Evolutionary conservation across 257 asterid species (phyloP), one percentile per base, ranked within the genome.

Genomic region (Przewalskia tangutica): DNA sequence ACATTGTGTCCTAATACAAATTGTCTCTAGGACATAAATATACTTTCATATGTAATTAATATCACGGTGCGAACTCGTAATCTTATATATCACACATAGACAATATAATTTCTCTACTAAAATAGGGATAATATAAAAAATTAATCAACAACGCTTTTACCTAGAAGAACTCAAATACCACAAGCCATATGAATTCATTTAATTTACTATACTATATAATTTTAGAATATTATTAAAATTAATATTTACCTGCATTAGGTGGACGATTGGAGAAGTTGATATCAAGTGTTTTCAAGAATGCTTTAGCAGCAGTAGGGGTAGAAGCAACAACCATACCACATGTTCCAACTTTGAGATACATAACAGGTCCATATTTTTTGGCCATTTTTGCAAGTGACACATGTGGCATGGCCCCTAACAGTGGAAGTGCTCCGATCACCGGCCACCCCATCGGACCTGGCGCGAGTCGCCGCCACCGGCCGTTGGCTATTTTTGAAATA

Each of bases 381-480:
- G 93, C 90, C 93, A 90, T 87, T 12, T 87, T 82, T 6, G 93
- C 91, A 9, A 87, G 83, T 2, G 87, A 67, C 4, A 80, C 83
- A 62, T 90, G 93, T 2, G 92, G 93, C 92, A 87, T 89, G 83
- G 32, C 51, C 8, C 93, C 90, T 63, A 90, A 10, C 8, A 83
- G 85, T 5, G 90, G 92, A 14, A 90, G 92, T 4, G 87, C 84
- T 1, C 92, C 90, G 12, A 90, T 70, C 34, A 90, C 65, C 66
- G 92, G 93, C 73, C 87, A 90, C 18, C 92, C 90, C 38, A 20
- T 70, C 1, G 90, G 92, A 40, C 92, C 93, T 0, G 90, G 93
- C 32, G 93, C 92, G 27, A 88, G 82, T 3, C 9, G 77, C 9
- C 34, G 32, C 66, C 54, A 0, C 9, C 3, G 36, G 50, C 10